Conservation (phyloP, 2,329 filamentous ascomycete species). For the Metarhizium robertsii region DNA sequence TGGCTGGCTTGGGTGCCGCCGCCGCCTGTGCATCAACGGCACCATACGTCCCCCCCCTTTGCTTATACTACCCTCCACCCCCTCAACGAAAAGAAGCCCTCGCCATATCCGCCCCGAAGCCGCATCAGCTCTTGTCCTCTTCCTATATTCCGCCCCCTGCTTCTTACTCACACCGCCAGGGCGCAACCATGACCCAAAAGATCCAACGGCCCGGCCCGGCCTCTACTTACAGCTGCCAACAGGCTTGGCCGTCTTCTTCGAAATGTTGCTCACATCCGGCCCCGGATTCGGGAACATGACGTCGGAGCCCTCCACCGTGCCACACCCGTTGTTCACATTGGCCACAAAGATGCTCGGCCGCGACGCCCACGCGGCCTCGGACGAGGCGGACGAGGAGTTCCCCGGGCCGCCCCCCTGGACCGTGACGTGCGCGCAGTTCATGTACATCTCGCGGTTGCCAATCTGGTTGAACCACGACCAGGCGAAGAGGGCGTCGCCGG, state of each 20-base stretch:
- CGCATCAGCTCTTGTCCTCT: too few relatives aligned
- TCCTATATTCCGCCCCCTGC: background rate
- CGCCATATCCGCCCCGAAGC: too few relatives aligned
- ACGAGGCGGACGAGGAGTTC: too few relatives aligned
- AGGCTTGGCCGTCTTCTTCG: slow-evolving; percentile 26
- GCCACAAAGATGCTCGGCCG: slow-evolving; percentile 64
- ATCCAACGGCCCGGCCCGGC: too few relatives aligned
- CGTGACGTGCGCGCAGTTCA: slow-evolving; percentile 69
- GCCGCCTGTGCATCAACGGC: too few relatives aligned
- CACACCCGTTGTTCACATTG: slow-evolving; percentile 55
- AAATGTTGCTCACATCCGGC: slow-evolving; percentile 34
- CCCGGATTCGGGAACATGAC: slow-evolving; percentile 60
- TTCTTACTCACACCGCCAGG: background rate
- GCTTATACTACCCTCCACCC: too few relatives aligned
- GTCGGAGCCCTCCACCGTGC: slow-evolving; percentile 46
- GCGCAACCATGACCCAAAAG: too few relatives aligned
- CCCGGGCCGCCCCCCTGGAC: slow-evolving; percentile 32
- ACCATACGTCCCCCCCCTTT: too few relatives aligned
- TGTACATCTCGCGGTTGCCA: slow-evolving; percentile 79
- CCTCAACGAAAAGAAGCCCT: too few relatives aligned
- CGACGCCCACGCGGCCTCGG: slow-evolving; percentile 30
- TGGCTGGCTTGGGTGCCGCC: too few relatives aligned
- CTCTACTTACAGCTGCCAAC: slow-evolving; percentile 18
- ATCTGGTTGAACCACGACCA: slow-evolving; percentile 74
- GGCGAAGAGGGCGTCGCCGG: slow-evolving; percentile 54